phyloP scores from a whole-genome alignment of 495 filamentous ascomycete genomes.

The Immersiella caudata region DNA sequence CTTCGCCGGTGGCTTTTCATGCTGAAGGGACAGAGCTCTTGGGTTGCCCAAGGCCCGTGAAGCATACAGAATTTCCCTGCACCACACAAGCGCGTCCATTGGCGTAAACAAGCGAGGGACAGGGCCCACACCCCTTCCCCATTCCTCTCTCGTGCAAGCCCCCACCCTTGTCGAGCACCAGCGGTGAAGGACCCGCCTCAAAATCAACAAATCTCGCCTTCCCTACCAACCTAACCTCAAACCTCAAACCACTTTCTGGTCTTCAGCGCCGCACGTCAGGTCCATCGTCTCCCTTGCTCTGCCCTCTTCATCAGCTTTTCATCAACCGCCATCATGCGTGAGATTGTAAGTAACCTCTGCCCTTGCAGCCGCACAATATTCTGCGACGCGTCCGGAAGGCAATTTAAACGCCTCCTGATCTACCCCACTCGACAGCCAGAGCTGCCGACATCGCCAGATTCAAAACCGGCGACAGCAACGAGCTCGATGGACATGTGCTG shows the following conservation, averaged over 20 bases:
- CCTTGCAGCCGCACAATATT: slow-evolving; percentile 32
- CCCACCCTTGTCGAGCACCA: slow-evolving; percentile 34
- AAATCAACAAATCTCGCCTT: slow-evolving; percentile 43
- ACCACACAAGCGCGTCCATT: slow-evolving; percentile 4
- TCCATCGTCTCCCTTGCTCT: slow-evolving; percentile 29
- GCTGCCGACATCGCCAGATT: slow-evolving; percentile 72
- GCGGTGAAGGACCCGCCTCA: slow-evolving; percentile 38
- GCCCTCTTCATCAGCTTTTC: slow-evolving; percentile 31
- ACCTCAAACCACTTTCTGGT: slow-evolving; percentile 28
- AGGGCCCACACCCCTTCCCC: slow-evolving; percentile 35
- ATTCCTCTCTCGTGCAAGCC: slow-evolving; percentile 41
- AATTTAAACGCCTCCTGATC: slow-evolving; percentile 36
- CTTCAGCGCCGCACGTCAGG: slow-evolving; percentile 22
- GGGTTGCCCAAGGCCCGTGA: neutral
- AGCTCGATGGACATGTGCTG: slow-evolving; percentile 33
- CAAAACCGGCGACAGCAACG: slow-evolving; percentile 23
- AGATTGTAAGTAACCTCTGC: slow-evolving; percentile 72
- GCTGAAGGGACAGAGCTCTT: too few species aligned
- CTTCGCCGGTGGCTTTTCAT: too few species aligned
- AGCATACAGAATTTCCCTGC: neutral
- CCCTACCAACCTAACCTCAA: slow-evolving; percentile 30
- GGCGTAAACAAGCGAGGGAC: slow-evolving; percentile 38
- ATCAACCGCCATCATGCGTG: slow-evolving; percentile 72
- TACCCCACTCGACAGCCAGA: slow-evolving; percentile 58
- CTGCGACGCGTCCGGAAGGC: slow-evolving; percentile 73